Evolutionary conservation across 768 basidiomycete species (phyloP), one percentile per base, ranked within the genome.

Genomic region (Lactarius tabidus): DNA sequence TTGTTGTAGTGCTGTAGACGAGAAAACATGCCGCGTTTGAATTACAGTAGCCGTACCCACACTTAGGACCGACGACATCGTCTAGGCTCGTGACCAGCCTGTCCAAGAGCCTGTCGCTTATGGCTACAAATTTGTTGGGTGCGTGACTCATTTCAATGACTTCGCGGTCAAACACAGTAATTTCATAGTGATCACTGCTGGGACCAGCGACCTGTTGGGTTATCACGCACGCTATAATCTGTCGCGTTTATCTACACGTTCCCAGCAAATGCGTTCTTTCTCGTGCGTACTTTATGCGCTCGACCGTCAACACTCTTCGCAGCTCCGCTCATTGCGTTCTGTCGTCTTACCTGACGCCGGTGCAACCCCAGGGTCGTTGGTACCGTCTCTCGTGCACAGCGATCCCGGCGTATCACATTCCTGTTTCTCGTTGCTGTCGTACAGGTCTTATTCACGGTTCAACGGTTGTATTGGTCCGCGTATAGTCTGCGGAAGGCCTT

Each of bases 51-150:
- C n/a, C n/a, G n/a, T n/a, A n/a, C n/a, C n/a, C n/a, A n/a, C n/a
- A n/a, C n/a, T n/a, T n/a, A n/a, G n/a, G n/a, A n/a, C n/a, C n/a
- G n/a, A n/a, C n/a, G n/a, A n/a, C n/a, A n/a, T n/a, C n/a, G n/a
- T n/a, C n/a, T n/a, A n/a, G n/a, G n/a, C n/a, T n/a, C n/a, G n/a
- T n/a, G n/a, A n/a, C n/a, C n/a, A n/a, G n/a, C n/a, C n/a, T n/a
- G n/a, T n/a, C n/a, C n/a, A n/a, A n/a, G n/a, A n/a, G n/a, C n/a
- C n/a, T n/a, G n/a, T n/a, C n/a, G n/a, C n/a, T n/a, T n/a, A n/a
- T 6, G 96, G 97, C 0, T 98, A 98, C 78, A 98, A 99, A 73
- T 98, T 99, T 71, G 92, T 98, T 33, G 96, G 93, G 93, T 94
- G 68, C 33, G 87, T 78, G 1, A 29, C 45, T 33, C 9, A 18